Base-by-base conservation (phyloP, 352 stramenopile species). In the Aphanomyces stellatus region DNA sequence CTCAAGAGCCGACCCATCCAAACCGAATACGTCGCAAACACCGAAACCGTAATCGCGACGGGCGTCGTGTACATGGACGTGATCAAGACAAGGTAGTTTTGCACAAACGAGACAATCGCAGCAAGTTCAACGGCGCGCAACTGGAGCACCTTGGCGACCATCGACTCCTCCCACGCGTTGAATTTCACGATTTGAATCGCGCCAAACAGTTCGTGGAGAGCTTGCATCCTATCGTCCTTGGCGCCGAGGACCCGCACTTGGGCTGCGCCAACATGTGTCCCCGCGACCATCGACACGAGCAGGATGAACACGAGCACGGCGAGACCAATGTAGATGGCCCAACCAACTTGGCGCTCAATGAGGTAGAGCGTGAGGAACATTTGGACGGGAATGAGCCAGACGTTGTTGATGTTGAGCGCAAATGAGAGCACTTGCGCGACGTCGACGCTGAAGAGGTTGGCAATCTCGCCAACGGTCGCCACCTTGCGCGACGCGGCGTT, bases 371-470 rank as follows among this genome's bases (percentile, higher is more conserved):
- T 19, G 37, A 46, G 1, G 0, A 46, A 19, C 37, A 46, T 0
- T 2, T 46, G 37, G 37, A 46, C 11, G 11, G 37, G 37, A 11
- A 46, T 19, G 37, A 46, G 1, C 37, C 37, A 46, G 11, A 46
- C n/a, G 13, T 46, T 11, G n/a, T 46, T 11, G 37, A 19, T 19
- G 37, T 46, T 46, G 2, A 46, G 37, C n/a, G 37, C 37, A 46
- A 89, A 65, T 57, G 98, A 87, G 48, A 98, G 88, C 37, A 99
- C 77, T 11, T 88, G 80, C 65, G 95, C 87, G 0, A 89, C 77
- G 73, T 99, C 96, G 65, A 96, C 93, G 27, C 88, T 96, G 67
- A 97, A 93, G n/a, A 98, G 79, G 68, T 98, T 98, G 1, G 95
- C 78, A 53, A 98, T 97, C 65, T 93, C 78, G 5, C 91, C 90